Evolutionary conservation across 192 early-diverging fungal species (phyloP).

Genomic region (Lobosporangium transversale): DNA sequence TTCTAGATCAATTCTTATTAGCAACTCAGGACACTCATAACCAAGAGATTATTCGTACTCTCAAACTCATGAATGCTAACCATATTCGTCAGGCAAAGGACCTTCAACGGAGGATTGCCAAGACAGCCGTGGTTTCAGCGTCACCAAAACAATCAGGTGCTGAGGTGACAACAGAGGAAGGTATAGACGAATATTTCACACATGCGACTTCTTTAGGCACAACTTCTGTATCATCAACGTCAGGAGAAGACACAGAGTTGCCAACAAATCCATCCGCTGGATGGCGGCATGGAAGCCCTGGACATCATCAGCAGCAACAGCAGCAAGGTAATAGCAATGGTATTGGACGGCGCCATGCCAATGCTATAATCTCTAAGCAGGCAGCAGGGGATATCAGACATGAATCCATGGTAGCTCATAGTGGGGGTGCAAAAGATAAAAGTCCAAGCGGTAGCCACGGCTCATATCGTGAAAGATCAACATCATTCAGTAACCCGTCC

Average conservation of each 20-base stretch:
- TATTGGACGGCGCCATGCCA: slow-evolving; percentile 8
- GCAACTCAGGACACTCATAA: slow-evolving; percentile 41
- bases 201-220: background rate
- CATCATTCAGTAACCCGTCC: slow-evolving; percentile 36
- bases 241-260: background rate
- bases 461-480: too few relatives aligned
- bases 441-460: too few relatives aligned
- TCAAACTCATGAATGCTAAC: slow-evolving; percentile 72
- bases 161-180: slow-evolving; percentile 3
- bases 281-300: slow-evolving; percentile 5
- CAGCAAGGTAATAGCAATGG: slow-evolving; percentile 19
- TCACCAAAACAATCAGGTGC: slow-evolving; percentile 3
- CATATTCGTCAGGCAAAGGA: slow-evolving; percentile 76
- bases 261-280: background rate
- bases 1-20: slow-evolving; percentile 38
- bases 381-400: background rate
- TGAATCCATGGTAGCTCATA: too few relatives aligned
- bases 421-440: too few relatives aligned
- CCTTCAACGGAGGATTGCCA: slow-evolving; percentile 61
- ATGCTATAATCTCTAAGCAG: background rate
- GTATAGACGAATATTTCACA: background rate
- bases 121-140: slow-evolving; percentile 22
- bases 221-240: background rate
- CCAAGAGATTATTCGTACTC: slow-evolving; percentile 66
- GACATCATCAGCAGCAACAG: too few relatives aligned